Base-by-base conservation (phyloP, 2,329 filamentous ascomycete species). In the Trichoderma sp. region DNA sequence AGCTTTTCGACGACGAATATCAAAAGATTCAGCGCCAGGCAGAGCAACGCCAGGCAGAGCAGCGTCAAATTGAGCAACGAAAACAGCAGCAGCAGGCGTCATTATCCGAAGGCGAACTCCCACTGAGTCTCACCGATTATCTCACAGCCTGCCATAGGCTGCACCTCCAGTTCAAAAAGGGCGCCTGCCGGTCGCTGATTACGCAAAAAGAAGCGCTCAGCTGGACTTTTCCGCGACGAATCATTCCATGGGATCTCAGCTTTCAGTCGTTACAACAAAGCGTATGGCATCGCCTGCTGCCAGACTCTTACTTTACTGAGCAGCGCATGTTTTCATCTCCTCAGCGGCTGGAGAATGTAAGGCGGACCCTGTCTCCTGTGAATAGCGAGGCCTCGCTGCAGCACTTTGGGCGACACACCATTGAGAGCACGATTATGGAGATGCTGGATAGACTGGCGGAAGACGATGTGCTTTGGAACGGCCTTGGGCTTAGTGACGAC, bases 401-500 rank as follows among this genome's bases (percentile, higher is more conserved):
- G 51, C 49, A 78, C 30, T 79, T 76, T 61, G 73, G 80, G 70
- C 75, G 73, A n/a, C 70, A 79, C 13, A 74, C 74, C 4, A 75
- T 83, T 8, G 77, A 82, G 69, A 79, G 78, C 69, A 73, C 75
- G 2, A 77, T 82, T 8, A 63, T 76, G 68, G 77, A 74, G 67
- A 68, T 82, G 21, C 43, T 82, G 24, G 69, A 77, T 8, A 66
- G 59, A 43, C 71, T 74, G 3, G 76, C 73, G 28, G 68, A 76
- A 1, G 67, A 82, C 52, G 18, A 72, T 14, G 26, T 60, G 11
- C 70, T 82, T 11, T 75, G 76, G 59, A 55, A 63, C 14, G 26
- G 51, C 32, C 74, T 83, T n/a, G 75, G 74, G 32, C 70, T 82
- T 5, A 43, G 68, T 18, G 77, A 79, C 60, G 75, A 75, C 1